A percentile compares a stretch with the other conserved stretches of the same genome.
phyloP scores from a whole-genome alignment of 352 stramenopile species.

The Phytopythium aichiense region DNA sequence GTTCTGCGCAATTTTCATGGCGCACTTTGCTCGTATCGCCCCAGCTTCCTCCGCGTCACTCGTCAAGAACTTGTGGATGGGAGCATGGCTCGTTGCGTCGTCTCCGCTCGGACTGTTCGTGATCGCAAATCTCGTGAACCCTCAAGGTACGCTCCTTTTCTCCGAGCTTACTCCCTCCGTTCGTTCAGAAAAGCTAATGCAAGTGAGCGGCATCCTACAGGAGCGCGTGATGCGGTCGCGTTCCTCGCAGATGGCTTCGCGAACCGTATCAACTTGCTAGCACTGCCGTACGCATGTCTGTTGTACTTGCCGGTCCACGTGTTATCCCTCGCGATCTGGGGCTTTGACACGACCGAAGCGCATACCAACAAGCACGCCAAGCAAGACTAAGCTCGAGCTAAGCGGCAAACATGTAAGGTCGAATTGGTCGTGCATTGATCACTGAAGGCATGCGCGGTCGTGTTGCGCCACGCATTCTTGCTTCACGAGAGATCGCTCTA shows the following conservation, averaged over 20 bases:
- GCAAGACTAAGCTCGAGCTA: constrained; percentile 16
- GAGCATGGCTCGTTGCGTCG: constrained; percentile 47
- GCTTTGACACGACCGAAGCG: constrained; percentile 8
- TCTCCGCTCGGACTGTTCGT: constrained; percentile 43
- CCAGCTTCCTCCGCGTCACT: constrained; percentile 21
- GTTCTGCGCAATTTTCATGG: constrained; percentile 58
- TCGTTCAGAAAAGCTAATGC: neutral
- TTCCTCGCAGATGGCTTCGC: constrained; percentile 50
- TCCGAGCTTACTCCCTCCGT: neutral
- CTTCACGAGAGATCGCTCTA: constrained; percentile 4
- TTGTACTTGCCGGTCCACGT: constrained; percentile 72
- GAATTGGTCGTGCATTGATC: neutral
- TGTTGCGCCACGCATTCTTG: neutral
- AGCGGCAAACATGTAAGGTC: neutral
- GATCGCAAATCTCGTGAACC: constrained; percentile 18
- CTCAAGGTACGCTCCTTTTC: constrained; percentile 12
- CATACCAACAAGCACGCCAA: constrained; percentile 10
- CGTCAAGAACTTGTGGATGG: constrained; percentile 21
- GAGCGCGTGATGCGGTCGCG: constrained; percentile 14
- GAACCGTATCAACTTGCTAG: constrained; percentile 46
- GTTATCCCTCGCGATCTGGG: constrained; percentile 48
- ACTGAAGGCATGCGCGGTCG: neutral
- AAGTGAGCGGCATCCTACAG: constrained; percentile 11
- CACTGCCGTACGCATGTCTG: constrained; percentile 60
- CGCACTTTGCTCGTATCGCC: constrained; percentile 52